Percentiles rank a stretch among this genome's conserved stretches.
Conservation (phyloP, 306 rosid species). For the Luffa aegyptiaca region DNA sequence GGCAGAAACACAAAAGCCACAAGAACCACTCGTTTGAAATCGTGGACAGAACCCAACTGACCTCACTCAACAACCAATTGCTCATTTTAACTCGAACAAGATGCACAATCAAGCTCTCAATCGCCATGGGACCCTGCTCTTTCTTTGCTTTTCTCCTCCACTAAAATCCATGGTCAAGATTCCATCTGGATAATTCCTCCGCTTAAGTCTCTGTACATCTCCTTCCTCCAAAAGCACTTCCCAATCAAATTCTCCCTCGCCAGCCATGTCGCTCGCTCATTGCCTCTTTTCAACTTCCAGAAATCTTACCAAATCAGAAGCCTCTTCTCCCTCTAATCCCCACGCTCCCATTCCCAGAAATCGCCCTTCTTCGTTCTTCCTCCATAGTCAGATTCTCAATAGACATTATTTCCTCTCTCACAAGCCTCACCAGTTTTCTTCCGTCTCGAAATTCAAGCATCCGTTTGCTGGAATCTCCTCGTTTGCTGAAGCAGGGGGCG, state of each 20-base stretch:
- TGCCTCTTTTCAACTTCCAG: slow-evolving; percentile 45
- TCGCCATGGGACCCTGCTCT: slow-evolving; percentile 14
- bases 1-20: neutral
- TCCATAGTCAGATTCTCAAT: slow-evolving; percentile 15
- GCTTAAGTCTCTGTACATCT: neutral
- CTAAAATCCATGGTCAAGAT: slow-evolving; percentile 42
- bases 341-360: slow-evolving; percentile 16
- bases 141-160: slow-evolving; percentile 14
- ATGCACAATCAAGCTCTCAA: slow-evolving; percentile 26
- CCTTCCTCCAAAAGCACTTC: slow-evolving; percentile 1
- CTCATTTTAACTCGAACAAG: neutral
- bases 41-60: slow-evolving; percentile 32
- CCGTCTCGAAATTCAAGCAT: slow-evolving; percentile 24
- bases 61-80: neutral
- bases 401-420: slow-evolving; percentile 1
- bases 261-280: slow-evolving; percentile 38
- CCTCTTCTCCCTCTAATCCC: slow-evolving; percentile 19
- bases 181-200: slow-evolving; percentile 39
- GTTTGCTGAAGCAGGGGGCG: slow-evolving; percentile 59
- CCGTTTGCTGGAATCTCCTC: slow-evolving; percentile 66
- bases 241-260: neutral
- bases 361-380: slow-evolving; percentile 13
- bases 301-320: slow-evolving; percentile 8
- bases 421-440: slow-evolving; percentile 16
- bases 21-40: slow-evolving; percentile 48